Evolutionary conservation across 2,329 filamentous ascomycete genomes (phyloP).

Genomic region (Pochonia chlamydosporia): DNA sequence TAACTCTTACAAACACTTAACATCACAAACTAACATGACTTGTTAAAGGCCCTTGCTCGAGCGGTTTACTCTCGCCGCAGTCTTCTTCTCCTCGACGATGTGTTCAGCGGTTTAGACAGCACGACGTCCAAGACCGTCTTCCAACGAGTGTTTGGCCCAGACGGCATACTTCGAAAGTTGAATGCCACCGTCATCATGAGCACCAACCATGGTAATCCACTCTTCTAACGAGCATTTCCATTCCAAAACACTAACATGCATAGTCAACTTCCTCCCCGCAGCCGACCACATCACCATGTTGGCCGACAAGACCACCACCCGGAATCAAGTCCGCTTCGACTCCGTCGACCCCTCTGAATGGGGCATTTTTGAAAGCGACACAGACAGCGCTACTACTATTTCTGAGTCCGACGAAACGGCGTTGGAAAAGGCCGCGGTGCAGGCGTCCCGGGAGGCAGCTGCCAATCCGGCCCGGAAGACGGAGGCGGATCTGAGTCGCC

Average conservation of each 20-base stretch:
- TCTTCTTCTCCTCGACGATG: conserved; percentile 40
- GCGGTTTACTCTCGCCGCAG: conserved; percentile 35
- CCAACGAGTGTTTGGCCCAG: conserved; percentile 30
- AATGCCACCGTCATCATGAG: conserved; percentile 36
- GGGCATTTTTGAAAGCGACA: conserved; percentile 10
- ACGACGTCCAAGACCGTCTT: conserved; percentile 38
- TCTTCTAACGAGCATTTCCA: conserved; percentile 17
- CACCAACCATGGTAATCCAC: conserved; percentile 24
- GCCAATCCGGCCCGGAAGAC: not conserved
- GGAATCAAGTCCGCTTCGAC: conserved; percentile 18
- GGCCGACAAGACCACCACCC: conserved; percentile 13
- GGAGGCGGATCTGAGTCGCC: conserved; percentile 19
- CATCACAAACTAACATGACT: not conserved
- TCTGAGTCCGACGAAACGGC: not conserved
- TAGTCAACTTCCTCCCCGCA: conserved; percentile 18
- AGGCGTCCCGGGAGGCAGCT: not conserved
- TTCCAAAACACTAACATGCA: not conserved
- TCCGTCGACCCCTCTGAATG: conserved; percentile 13
- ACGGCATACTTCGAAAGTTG: conserved; percentile 33
- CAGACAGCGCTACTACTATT: not conserved
- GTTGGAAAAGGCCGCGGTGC: not conserved
- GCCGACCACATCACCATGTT: conserved; percentile 21
- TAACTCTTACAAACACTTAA: not conserved
- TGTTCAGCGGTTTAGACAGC: conserved; percentile 38
- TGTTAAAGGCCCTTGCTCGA: conserved; percentile 33